phyloP scores from a whole-genome alignment of 2,329 filamentous ascomycete species.

The Epichloe glyceriae region DNA sequence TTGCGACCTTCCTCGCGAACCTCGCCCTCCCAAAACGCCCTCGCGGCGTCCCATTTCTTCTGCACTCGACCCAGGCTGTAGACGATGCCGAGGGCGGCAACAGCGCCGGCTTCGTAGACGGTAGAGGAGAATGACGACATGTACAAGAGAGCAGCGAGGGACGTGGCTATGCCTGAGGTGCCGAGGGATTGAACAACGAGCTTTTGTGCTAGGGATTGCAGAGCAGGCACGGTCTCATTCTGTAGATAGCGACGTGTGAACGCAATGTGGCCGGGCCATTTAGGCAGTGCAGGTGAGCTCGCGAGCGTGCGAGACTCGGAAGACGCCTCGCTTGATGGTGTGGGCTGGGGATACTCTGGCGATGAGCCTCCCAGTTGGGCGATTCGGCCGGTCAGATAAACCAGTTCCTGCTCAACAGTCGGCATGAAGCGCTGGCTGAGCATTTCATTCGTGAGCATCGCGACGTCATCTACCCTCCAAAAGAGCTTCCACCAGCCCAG shows the following conservation, averaged over 20 bases:
- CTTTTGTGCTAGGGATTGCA: conserved; percentile 61
- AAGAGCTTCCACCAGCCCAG: conserved; percentile 91
- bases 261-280: conserved; percentile 66
- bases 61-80: conserved; percentile 48
- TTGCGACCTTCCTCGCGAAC: conserved; percentile 55
- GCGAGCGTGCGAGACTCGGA: conserved; percentile 11
- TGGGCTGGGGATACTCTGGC: conserved; percentile 24
- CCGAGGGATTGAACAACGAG: conserved; percentile 64
- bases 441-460: conserved; percentile 69
- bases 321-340: conserved; percentile 9
- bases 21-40: conserved; percentile 50
- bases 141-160: conserved; percentile 43
- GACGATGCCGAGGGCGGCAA: conserved; percentile 47
- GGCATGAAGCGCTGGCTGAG: conserved; percentile 65
- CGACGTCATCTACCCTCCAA: conserved; percentile 87
- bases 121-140: conserved; percentile 38
- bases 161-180: conserved; percentile 50
- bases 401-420: conserved; percentile 64
- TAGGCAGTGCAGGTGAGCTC: conserved; percentile 18
- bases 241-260: conserved; percentile 55
- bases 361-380: conserved; percentile 29
- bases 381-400: conserved; percentile 70
- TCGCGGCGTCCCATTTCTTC: conserved; percentile 47
- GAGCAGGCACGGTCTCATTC: conserved; percentile 51
- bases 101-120: conserved; percentile 48